Conservation (phyloP, 306 rosid species). For the Vicia villosa region DNA sequence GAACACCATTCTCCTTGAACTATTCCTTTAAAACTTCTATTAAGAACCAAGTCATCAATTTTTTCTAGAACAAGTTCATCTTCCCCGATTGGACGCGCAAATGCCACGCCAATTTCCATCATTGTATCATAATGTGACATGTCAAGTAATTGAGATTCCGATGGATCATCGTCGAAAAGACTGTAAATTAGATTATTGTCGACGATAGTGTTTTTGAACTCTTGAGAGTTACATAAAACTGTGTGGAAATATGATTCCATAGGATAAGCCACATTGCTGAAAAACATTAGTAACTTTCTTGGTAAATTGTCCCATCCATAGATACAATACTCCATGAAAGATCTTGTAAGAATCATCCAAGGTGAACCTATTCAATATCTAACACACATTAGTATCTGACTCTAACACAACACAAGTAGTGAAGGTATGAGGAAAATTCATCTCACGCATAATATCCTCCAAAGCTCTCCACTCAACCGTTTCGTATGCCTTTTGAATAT, state of each 20-base stretch:
- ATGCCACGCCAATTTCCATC: constrained; percentile 52
- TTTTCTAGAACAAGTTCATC: constrained; percentile 49
- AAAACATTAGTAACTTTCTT: constrained; percentile 67
- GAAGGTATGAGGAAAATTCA: no score
- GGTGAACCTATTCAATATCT: constrained; percentile 55
- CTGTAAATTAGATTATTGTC: constrained; percentile 53
- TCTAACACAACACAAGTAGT: no score
- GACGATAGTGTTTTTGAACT: constrained; percentile 52
- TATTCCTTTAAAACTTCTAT: constrained; percentile 41
- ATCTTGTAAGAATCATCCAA: constrained; percentile 64
- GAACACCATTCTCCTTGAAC: constrained; percentile 70
- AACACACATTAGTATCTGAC: no score
- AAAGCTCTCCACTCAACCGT: no score
- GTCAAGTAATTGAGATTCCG: constrained; percentile 52
- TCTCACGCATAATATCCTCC: no score
- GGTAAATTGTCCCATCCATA: constrained; percentile 78
- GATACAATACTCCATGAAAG: constrained; percentile 64
- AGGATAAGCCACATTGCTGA: constrained; percentile 68
- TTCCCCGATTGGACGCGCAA: constrained; percentile 59
- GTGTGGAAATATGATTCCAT: constrained; percentile 73
- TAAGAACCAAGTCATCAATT: constrained; percentile 56
- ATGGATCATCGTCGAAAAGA: constrained; percentile 49
- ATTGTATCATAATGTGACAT: constrained; percentile 52
- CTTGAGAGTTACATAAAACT: constrained; percentile 59
- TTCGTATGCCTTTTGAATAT: no score